Evolutionary conservation across 176 grass and related monocot genomes (phyloP).

Genomic region (Eragrostis curvula): DNA sequence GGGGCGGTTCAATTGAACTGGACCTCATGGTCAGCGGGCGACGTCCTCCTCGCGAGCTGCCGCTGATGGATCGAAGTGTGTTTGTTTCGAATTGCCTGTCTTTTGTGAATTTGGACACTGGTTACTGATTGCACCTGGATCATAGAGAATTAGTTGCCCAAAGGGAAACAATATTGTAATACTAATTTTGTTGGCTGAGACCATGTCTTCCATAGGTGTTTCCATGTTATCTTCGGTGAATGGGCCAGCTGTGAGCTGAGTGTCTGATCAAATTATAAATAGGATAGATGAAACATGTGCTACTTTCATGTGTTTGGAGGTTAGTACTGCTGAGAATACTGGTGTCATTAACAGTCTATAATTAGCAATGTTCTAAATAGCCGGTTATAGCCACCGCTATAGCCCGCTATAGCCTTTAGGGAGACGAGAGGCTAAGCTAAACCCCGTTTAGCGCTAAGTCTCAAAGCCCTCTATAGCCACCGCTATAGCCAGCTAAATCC

Average conservation of each 20-base stretch:
- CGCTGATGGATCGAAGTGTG: not conserved
- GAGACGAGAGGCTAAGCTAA: too few species aligned
- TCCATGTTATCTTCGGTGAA: slow-evolving; percentile 12
- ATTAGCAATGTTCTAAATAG: too few species aligned
- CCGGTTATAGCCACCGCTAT: too few species aligned
- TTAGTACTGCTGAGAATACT: not conserved
- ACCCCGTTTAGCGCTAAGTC: too few species aligned
- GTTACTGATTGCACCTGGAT: not conserved
- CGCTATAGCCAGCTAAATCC: too few species aligned
- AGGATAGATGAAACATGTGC: not conserved
- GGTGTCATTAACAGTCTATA: too few species aligned
- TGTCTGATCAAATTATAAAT: slow-evolving; percentile 25
- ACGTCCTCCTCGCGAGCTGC: not conserved
- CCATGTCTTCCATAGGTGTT: not conserved
- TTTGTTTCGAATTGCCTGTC: slow-evolving; percentile 22
- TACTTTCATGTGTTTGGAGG: slow-evolving; percentile 20
- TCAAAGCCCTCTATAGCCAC: too few species aligned
- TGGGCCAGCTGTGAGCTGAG: not conserved
- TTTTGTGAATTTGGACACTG: not conserved
- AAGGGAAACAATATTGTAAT: not conserved
- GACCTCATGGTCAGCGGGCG: not conserved
- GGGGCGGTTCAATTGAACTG: slow-evolving; percentile 7
- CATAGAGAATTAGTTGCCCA: not conserved
- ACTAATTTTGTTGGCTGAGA: not conserved
- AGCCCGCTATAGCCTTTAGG: too few species aligned